Percentiles rank a stretch among this genome's conserved stretches.
Evolutionary conservation across 2,329 filamentous ascomycete species (phyloP).

Genomic region (Colletotrichum brevisporum): DNA sequence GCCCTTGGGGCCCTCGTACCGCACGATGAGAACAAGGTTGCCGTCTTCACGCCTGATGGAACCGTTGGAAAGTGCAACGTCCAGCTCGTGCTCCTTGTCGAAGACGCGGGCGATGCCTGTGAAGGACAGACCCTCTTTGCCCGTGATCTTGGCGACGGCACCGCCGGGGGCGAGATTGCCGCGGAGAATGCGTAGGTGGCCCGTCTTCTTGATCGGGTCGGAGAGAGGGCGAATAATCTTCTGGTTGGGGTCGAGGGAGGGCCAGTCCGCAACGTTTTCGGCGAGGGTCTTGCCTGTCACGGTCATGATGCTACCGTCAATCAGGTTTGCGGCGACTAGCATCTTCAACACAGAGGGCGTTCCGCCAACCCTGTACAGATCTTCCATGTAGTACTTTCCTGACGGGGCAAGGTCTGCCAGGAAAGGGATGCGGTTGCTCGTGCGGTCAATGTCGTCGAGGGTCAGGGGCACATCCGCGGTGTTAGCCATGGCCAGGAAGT

Average conservation of each 20-base stretch:
- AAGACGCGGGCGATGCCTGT: constrained; percentile 86
- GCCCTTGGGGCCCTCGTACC: constrained; percentile 94
- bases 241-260: constrained; percentile 83
- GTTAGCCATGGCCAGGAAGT: constrained; percentile 91
- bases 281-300: constrained; percentile 88
- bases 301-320: constrained; percentile 84
- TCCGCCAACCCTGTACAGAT: constrained; percentile 88
- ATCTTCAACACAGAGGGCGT: constrained; percentile 89
- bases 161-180: constrained; percentile 92
- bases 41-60: constrained; percentile 69
- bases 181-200: constrained; percentile 89
- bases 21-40: constrained; percentile 89
- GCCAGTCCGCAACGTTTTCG: constrained; percentile 84
- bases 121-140: constrained; percentile 90
- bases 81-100: constrained; percentile 85
- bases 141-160: constrained; percentile 95
- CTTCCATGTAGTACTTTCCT: constrained; percentile 89
- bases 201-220: constrained; percentile 82
- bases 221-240: constrained; percentile 84
- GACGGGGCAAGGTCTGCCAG: constrained; percentile 88
- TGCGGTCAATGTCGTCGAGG: constrained; percentile 85
- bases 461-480: constrained; percentile 83
- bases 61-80: constrained; percentile 80
- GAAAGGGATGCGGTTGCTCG: constrained; percentile 86
- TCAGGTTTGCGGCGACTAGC: constrained; percentile 80